Base-by-base conservation (phyloP, 352 stramenopile species). In the Pythium apleroticum region DNA sequence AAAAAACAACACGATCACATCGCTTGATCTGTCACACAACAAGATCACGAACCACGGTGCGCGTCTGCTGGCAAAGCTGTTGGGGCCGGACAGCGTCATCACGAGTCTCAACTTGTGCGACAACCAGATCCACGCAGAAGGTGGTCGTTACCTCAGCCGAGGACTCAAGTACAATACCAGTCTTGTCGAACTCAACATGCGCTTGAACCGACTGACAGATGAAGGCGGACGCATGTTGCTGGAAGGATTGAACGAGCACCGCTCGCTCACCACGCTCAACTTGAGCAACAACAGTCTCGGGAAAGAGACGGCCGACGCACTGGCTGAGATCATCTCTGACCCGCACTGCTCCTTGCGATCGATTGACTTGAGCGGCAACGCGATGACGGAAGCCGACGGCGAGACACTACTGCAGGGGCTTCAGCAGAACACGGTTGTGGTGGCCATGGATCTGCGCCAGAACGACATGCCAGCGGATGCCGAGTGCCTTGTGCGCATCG, bases 1-100 rank as follows among this genome's bases (percentile, higher is more conserved):
- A 37, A 91, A 96, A 52, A 97, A 97, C 76, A 80, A 69, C 28
- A 98, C 91, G 11, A 96, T 98, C 59, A 98, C 93, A 9, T 88
- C 93, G 33, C 78, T 98, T 11, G 93, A 98, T 75, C 63, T 98
- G 1, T 96, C 88, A n/a, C 94, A 98, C 76, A 98, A 98, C 70
- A 97, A 97, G 68, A 93, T 98, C 64, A 97, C 90, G 0, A 97
- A 98, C 79, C 89, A 97, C 52, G 93, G 91, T 45, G 90, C 90
- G 20, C 76, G 92, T 25, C 65, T 98, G 55, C 63, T 98, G 15
- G 83, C 88, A 20, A 97, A 97, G 63, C 75, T 98, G 7, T 85
- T 98, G 6, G 93, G 88, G 0, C 82, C 86, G 11, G 81, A 95
- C 39, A 97, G 87, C 57, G 91, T 97, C 11, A 80, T 98, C 63